Conservation (phyloP, 331 rosid species). For the Saraca asoca region DNA sequence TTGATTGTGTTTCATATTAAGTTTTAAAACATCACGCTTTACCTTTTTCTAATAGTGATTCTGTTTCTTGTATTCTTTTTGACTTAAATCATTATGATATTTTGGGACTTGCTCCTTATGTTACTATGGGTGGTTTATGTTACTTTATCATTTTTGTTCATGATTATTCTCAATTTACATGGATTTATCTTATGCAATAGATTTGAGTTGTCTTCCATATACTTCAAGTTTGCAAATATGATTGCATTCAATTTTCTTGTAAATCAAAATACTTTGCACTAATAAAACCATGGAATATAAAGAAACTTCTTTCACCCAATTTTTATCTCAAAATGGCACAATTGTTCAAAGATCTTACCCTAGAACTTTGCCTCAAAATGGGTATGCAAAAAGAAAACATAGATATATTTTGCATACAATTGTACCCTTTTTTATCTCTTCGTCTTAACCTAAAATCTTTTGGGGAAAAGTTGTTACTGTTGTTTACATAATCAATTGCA, state of each 20-base stretch:
- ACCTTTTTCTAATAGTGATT: too few species aligned
- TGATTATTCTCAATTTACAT: neutral
- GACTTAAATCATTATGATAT: neutral
- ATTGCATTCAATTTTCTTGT: too few species aligned
- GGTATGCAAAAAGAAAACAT: slow-evolving; percentile 3
- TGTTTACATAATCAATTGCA: too few species aligned
- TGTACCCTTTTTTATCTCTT: neutral
- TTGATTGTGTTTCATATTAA: too few species aligned
- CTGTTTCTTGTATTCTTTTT: neutral
- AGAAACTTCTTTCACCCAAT: too few species aligned
- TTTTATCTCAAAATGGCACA: neutral
- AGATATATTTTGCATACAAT: neutral
- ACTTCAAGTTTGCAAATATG: neutral
- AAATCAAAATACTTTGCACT: too few species aligned
- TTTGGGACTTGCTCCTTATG: neutral
- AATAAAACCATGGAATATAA: too few species aligned
- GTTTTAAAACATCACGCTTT: too few species aligned
- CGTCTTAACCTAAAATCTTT: neutral
- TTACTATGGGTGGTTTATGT: too few species aligned
- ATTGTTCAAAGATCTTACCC: neutral
- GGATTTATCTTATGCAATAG: neutral
- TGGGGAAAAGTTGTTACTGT: neutral
- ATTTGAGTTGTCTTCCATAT: neutral
- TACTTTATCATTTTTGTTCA: neutral
- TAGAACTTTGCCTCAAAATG: slow-evolving; percentile 5